Percentiles rank a stretch among this genome's conserved stretches.
Conservation (phyloP, 1,284 basidiomycete genomes). For the Taiwanofungus camphoratus region DNA sequence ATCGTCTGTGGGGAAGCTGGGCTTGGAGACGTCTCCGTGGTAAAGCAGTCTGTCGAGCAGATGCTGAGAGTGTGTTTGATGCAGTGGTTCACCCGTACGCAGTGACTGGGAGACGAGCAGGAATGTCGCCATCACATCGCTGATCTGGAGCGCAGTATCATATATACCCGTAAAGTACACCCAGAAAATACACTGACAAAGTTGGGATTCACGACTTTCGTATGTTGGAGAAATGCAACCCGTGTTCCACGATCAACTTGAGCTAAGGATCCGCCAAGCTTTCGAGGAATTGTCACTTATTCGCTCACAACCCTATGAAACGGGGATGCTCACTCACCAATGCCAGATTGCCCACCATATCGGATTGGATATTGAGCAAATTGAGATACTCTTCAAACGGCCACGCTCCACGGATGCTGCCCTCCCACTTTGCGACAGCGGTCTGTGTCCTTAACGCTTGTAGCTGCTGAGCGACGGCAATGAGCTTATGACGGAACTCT, state of each 20-base stretch:
- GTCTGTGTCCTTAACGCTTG: slow-evolving; percentile 32
- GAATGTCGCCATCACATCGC: slow-evolving; percentile 41
- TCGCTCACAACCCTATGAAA: background rate
- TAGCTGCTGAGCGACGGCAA: slow-evolving; percentile 33
- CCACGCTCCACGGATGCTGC: slow-evolving; percentile 46
- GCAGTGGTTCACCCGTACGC: slow-evolving; percentile 40
- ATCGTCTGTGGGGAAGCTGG: slow-evolving; percentile 11
- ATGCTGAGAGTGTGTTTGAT: slow-evolving; percentile 38
- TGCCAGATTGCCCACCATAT: slow-evolving; percentile 37
- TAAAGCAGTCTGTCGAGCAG: slow-evolving; percentile 40
- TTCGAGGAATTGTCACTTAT: background rate
- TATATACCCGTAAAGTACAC: background rate
- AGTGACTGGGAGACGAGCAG: slow-evolving; percentile 41
- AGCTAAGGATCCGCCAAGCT: slow-evolving; percentile 38
- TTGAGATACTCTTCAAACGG: slow-evolving; percentile 40
- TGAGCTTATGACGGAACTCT: slow-evolving; percentile 28
- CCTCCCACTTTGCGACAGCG: slow-evolving; percentile 40
- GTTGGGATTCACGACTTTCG: slow-evolving; percentile 43
- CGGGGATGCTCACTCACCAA: slow-evolving; percentile 28
- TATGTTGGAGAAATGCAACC: slow-evolving; percentile 34
- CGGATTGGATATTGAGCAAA: slow-evolving; percentile 34
- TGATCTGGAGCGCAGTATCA: slow-evolving; percentile 28
- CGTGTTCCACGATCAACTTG: slow-evolving; percentile 36
- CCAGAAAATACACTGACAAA: slow-evolving; percentile 29
- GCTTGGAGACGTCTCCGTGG: slow-evolving; percentile 26